A percentile compares a stretch with the other conserved stretches of the same genome.
Evolutionary conservation across 768 basidiomycete species (phyloP).

Genomic region (Gloeostereum incarnatum): DNA sequence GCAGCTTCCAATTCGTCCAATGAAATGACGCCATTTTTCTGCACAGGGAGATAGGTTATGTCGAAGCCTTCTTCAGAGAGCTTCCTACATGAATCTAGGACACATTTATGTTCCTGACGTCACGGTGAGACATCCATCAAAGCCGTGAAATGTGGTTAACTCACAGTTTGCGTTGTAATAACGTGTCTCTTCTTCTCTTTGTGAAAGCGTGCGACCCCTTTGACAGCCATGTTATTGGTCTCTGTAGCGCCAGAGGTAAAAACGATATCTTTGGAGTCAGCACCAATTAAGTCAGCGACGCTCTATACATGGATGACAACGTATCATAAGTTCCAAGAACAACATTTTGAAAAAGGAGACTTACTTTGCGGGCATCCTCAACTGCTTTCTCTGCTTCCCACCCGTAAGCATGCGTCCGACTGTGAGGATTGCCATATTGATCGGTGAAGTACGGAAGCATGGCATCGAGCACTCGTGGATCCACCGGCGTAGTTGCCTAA

Average conservation of each 20-base stretch:
- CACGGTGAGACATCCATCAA: not conserved
- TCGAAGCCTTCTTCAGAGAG: constrained; percentile 96
- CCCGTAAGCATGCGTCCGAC: constrained; percentile 96
- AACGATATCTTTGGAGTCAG: constrained; percentile 90
- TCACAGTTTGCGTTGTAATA: constrained; percentile 89
- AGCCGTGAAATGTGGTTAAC: constrained; percentile 15
- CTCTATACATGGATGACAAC: constrained; percentile 37
- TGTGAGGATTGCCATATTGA: constrained; percentile 96
- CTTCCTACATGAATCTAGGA: constrained; percentile 94
- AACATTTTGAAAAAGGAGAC: constrained; percentile 5
- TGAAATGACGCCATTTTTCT: constrained; percentile 73
- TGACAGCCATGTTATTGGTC: constrained; percentile 95
- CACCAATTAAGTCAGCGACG: constrained; percentile 87
- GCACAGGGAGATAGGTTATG: constrained; percentile 94
- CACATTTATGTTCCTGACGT: constrained; percentile 95
- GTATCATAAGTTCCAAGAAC: constrained; percentile 2
- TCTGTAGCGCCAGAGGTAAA: constrained; percentile 99
- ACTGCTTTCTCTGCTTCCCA: constrained; percentile 98
- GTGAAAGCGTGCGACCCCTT: constrained; percentile 93
- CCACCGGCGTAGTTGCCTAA: constrained; percentile 94
- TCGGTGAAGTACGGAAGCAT: constrained; percentile 96
- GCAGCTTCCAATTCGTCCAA: constrained; percentile 75
- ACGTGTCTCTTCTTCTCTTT: constrained; percentile 90
- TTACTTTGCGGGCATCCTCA: constrained; percentile 81
- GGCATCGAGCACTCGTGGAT: constrained; percentile 92